A percentile compares a stretch with the other conserved stretches of the same genome.
Conservation (phyloP, 176 grass and related monocot genomes). For the Sorghum bicolor region Sorghum_bicolor_NCBIv3 NC_012872.2:59286001-59286500, state of each 20-base stretch:
- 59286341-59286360: not conserved
- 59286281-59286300: not conserved
- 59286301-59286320: too few relatives aligned
- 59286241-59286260: too few relatives aligned
- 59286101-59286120: not conserved
- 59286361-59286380: constrained; percentile 1
- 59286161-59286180: not conserved
- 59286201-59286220: constrained; percentile 1
- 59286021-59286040: constrained; percentile 1
- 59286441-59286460: constrained; percentile 38
- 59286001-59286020: not conserved
- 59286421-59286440: not conserved
- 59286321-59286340: not conserved
- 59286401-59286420: not conserved
- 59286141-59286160: not conserved
- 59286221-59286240: not conserved
- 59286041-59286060: not conserved
- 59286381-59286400: constrained; percentile 7
- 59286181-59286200: constrained; percentile 23
- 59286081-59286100: constrained; percentile 31
- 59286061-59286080: not conserved
- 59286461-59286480: constrained; percentile 12
- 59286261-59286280: not conserved
- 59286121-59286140: constrained; percentile 22
- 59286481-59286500: constrained; percentile 13